Base-by-base conservation (phyloP, 2,329 filamentous ascomycete genomes). In the Decorospora gaudefroyi region DNA sequence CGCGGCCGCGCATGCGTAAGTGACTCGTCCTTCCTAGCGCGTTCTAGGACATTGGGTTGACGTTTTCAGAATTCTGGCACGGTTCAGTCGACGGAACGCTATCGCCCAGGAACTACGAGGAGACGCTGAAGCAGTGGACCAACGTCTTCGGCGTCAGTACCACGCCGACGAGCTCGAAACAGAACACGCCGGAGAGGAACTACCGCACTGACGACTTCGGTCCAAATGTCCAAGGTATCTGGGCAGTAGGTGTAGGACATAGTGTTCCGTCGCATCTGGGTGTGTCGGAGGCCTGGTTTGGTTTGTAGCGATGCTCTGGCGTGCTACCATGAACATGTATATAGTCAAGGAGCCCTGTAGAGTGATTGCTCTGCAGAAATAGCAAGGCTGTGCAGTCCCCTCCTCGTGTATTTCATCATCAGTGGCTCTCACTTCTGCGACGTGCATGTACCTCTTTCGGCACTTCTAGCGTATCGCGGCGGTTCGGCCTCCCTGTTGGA, bases 41-140 rank as follows among this genome's bases (percentile, higher is more conserved):
- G 11, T 19, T 7, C 4, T 15, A 6, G 4, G 8, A 3, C 4
- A 4, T 4, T 1, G 9, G 3, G n/a, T 32, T 46, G 35, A 46
- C 33, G 19, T 18, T 17, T 11, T 11, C 11, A 49, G 77, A 80
- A 60, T 74, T 83, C 58, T 83, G 77, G 69, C 80, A 83, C 58
- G 80, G 80, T 27, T 76, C 74, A 25, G 64, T 61, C 2, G 80
- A 83, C 58, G 64, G 63, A 8, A 80, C 74, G 1, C 69, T 83
- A 7, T 69, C 71, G 36, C 75, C 75, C 11, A 72, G 74, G 54
- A 83, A 83, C 65, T 81, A 81, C 57, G 64, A 79, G 26, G 81
- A 84, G 69, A 76, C 76, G 10, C 45, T 66, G 11, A 67, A 68
- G 54, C 64, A 68, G 42, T 69, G 64, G 65, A 62, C 58, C 0